Base-by-base conservation (phyloP, 371 early-diverging fungal genomes). In the Lichtheimia ramosa region DNA sequence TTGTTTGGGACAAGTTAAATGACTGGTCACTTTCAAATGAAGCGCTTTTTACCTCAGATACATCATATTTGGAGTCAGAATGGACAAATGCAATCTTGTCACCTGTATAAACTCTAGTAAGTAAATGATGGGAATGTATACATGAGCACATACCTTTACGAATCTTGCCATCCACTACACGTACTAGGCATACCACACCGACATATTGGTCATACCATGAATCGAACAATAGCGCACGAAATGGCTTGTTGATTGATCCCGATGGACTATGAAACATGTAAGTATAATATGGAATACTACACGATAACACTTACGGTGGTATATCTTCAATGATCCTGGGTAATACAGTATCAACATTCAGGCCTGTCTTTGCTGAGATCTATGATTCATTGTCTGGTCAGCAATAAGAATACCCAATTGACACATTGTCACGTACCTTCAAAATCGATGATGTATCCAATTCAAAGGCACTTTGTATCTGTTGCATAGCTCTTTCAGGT, bases 141-240 rank as follows among this genome's bases (percentile, higher is more conserved):
- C n/a, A 46, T 1, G 21, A 46, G n/a, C 5, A 43, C 43, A 5
- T 63, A 83, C 91, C 92, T 72, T 92, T 91, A 51, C 81, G 75
- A 7, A 98, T 62, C 3, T 66, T 70, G 13, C 99, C 99, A 73
- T 96, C 94, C 27, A 87, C 81, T 12, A 98, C 84, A 5, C 92
- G 91, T 63, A 98, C 71, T 73, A 98, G 77, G 68, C 95, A 97
- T 5, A 98, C 87, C 12, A 97, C 98, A 16, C 99, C 99, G 0
- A 91, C 88, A 71, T 96, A 98, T 25, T 83, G 83, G 69, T 98
- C 97, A 71, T 96, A 96, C 98, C 98, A 98, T 12, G 91, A 92
- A 70, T 98, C 99, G 65, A 98, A 97, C 25, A 98, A 71, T 8
- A 97, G 77, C 0, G 90, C 92, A 61, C 89, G 83, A 64, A 97